phyloP scores from a whole-genome alignment of 2,329 filamentous ascomycete genomes.

The Aureobasidium sp. region DNA sequence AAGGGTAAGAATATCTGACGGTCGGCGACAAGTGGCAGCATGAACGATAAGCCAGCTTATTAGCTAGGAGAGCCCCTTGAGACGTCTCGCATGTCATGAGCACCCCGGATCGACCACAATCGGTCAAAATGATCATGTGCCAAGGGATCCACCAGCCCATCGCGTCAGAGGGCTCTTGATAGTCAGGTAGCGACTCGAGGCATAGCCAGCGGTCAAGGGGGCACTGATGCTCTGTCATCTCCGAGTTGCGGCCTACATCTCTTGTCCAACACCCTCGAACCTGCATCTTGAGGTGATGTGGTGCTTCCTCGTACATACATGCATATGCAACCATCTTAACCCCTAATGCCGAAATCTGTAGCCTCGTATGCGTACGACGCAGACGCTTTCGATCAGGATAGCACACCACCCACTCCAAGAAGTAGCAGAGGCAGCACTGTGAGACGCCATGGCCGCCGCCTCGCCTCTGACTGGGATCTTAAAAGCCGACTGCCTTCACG shows the following conservation, averaged over 20 bases:
- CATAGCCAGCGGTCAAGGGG: conserved; percentile 12
- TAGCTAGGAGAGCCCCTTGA: background rate
- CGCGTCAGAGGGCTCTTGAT: conserved; percentile 1
- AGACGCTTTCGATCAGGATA: background rate
- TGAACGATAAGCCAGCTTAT: background rate
- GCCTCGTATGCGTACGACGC: conserved; percentile 21
- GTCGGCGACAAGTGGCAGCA: background rate
- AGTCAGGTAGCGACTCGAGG: conserved; percentile 10
- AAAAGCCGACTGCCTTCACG: conserved; percentile 24
- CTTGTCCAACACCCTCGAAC: background rate
- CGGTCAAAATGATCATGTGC: background rate
- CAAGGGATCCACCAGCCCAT: background rate
- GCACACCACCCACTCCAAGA: background rate
- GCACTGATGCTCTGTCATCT: conserved; percentile 4
- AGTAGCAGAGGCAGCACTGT: background rate
- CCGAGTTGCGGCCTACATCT: background rate
- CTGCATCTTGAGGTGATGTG: background rate
- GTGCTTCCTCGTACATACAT: background rate
- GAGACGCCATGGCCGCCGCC: background rate
- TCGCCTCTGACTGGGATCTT: conserved; percentile 30
- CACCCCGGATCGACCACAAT: background rate
- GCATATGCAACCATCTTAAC: background rate
- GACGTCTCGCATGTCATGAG: conserved; percentile 8
- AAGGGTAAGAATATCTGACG: background rate
- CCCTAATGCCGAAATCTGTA: conserved; percentile 29